A percentile compares a stretch with the other conserved stretches of the same genome.
Evolutionary conservation across 768 basidiomycete genomes (phyloP).

Genomic region (Mycena crocata): DNA sequence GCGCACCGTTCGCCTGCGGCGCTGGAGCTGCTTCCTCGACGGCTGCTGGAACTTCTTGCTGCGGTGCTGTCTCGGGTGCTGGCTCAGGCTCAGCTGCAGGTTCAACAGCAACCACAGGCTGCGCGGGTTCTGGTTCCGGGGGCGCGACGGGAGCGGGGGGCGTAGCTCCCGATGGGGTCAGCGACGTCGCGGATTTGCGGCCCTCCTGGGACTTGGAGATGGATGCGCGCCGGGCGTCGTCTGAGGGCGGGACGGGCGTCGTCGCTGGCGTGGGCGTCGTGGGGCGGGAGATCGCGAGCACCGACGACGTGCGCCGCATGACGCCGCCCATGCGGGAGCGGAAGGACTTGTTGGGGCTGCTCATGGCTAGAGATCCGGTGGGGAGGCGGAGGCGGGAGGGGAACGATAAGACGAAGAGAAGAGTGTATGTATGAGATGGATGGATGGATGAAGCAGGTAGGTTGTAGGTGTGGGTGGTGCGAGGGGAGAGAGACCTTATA

Average conservation of each 20-base stretch:
- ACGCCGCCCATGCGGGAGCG: conserved; percentile 72
- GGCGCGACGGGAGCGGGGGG: background rate
- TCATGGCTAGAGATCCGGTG: conserved; percentile 36
- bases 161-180: conserved; percentile 7
- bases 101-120: background rate
- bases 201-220: conserved; percentile 21
- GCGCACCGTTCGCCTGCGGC: conserved; percentile 42
- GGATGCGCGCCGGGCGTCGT: conserved; percentile 8
- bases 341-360: conserved; percentile 53
- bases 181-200: conserved; percentile 21
- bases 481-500: conserved; percentile 12
- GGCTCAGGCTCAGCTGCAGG: conserved; percentile 26
- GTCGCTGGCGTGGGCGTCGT: conserved; percentile 45
- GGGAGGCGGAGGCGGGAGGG: background rate
- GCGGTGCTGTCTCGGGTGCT: conserved; percentile 8
- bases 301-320: conserved; percentile 71
- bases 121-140: conserved; percentile 4
- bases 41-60: background rate
- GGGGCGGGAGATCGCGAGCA: conserved; percentile 52
- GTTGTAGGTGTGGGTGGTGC: background rate
- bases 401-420: too few relatives aligned
- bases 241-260: conserved; percentile 36
- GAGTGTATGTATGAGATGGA: background rate
- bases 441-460: background rate
- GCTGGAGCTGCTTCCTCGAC: background rate